A percentile compares a stretch with the other conserved stretches of the same genome.
Conservation (phyloP, 1,139 yeast species). For the Debaryomyces fabryi region DNA sequence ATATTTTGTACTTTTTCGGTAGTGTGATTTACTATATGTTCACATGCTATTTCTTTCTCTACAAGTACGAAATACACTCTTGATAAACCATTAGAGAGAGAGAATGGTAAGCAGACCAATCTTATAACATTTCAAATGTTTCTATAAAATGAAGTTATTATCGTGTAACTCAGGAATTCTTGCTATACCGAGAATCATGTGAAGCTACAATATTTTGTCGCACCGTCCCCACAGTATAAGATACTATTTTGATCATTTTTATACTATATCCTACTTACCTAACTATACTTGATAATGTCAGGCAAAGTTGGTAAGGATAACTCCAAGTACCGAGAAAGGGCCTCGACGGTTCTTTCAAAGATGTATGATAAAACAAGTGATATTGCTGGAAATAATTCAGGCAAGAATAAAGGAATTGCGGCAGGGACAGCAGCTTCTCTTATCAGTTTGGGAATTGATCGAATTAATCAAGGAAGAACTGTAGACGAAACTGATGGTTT, state of each 20-base stretch:
- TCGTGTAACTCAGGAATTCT: neutral
- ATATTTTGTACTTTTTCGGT: neutral
- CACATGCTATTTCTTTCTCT: neutral
- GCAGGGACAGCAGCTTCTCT: conserved; percentile 63
- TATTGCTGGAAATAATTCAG: conserved; percentile 33
- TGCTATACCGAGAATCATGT: neutral
- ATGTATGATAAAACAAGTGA: conserved; percentile 25
- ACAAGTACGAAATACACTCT: neutral
- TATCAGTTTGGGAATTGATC: conserved; percentile 55
- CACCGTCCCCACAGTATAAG: neutral
- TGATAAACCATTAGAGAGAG: neutral
- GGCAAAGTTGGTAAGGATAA: neutral
- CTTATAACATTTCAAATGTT: neutral
- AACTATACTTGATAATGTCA: neutral
- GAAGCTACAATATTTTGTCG: neutral
- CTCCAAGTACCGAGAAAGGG: conserved; percentile 12
- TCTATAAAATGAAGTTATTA: neutral
- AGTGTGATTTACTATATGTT: neutral
- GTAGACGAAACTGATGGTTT: conserved; percentile 1
- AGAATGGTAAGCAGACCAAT: neutral
- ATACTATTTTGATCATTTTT: neutral
- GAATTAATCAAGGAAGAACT: conserved; percentile 19
- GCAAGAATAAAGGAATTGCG: conserved; percentile 50
- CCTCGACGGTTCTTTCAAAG: conserved; percentile 15
- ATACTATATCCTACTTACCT: neutral